Evolutionary conservation across 805 yeast genomes (phyloP), one percentile per base, ranked within the genome.

Genomic region (Spathaspora hagerdaliae): DNA sequence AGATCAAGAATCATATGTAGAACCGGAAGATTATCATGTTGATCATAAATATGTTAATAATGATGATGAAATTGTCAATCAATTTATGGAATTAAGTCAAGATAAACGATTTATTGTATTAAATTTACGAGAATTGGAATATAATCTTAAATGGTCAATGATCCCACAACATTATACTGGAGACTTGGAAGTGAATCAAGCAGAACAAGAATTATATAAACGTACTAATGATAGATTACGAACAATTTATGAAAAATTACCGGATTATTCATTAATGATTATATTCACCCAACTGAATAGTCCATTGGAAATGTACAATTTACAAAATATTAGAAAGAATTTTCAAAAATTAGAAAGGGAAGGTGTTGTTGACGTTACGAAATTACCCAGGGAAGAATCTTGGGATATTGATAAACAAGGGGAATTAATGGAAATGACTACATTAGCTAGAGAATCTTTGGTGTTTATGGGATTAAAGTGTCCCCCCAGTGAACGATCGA

Each of bases 281-380:
- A 56, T 89, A 1, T 69, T 80, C 53, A 74, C 87, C 0, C 88
- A 87, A 1, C 67, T 77, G 42, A 88, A 89, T 9, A 80, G 82
- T 54, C 78, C 82, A 2, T 60, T 73, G 8, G 74, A 71, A 41
- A 67, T 81, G 65, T 62, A 64, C 43, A 60, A 64, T 39, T 64
- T 88, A 37, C 77, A 75, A 41, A 57, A 58, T 9, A 52, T 73
- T 29, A 73, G 74, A 50, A 65, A 71, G 39, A 62, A 57, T 35
- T 79, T 69, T 48, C 74, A 74, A 48, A 58, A 65, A 47, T 69
- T 71, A 32, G 76, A 71, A 60, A 69, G 67, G 42, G 64, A 62
- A 31, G 61, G 63, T 3, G 24, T 19, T n/a, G 67, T 59, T 48
- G 74, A 68, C 50, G 65, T 79, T 56, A 72, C 69, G 31, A 65